These are phyloP conservation scores for Vanrija sp. DNA, from an alignment of 1,284 basidiomycete genomes.

Conservation along the genomic window DNA sequence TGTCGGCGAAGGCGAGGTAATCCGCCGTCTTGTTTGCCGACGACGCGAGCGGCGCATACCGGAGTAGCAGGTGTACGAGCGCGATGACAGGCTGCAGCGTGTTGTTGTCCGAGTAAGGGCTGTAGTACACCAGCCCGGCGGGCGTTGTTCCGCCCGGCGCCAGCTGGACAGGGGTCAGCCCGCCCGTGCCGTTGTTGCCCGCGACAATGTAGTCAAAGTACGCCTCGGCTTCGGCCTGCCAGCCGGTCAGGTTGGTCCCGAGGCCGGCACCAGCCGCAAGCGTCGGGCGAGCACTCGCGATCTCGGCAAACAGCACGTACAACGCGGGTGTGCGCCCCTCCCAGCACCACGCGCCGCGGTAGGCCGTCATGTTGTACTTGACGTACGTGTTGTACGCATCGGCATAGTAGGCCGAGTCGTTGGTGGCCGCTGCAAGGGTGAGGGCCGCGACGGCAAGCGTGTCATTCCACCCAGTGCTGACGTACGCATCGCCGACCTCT, in stretches of 20 bases:
- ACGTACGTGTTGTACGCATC: constrained; percentile 64
- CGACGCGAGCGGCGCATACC: constrained; percentile 70
- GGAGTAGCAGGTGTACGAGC: constrained; percentile 70
- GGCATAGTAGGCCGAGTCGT: constrained; percentile 58
- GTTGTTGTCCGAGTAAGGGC: constrained; percentile 70
- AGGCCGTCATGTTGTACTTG: constrained; percentile 56
- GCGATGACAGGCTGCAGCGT: constrained; percentile 82
- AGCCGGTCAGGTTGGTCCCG: constrained; percentile 58
- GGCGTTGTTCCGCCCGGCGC: constrained; percentile 47
- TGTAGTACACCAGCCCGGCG: constrained; percentile 75
- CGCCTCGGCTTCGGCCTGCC: constrained; percentile 65
- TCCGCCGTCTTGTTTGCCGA: constrained; percentile 56
- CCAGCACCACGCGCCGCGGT: constrained; percentile 75
- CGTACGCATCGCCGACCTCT: constrained; percentile 61
- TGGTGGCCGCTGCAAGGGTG: constrained; percentile 65
- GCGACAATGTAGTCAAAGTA: constrained; percentile 70
- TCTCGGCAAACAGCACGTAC: constrained; percentile 61
- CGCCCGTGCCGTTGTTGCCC: constrained; percentile 52
- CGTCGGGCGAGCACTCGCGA: constrained; percentile 51
- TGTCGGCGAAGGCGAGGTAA: constrained; percentile 49
- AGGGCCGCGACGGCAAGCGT: constrained; percentile 61
- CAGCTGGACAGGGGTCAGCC: too few relatives aligned
- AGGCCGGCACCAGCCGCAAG: constrained; percentile 56
- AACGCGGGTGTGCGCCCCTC: constrained; percentile 73
- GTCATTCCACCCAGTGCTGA: constrained; percentile 58